Evolutionary conservation across 768 basidiomycete genomes (phyloP).

Genomic region (Agaricus blazei): DNA sequence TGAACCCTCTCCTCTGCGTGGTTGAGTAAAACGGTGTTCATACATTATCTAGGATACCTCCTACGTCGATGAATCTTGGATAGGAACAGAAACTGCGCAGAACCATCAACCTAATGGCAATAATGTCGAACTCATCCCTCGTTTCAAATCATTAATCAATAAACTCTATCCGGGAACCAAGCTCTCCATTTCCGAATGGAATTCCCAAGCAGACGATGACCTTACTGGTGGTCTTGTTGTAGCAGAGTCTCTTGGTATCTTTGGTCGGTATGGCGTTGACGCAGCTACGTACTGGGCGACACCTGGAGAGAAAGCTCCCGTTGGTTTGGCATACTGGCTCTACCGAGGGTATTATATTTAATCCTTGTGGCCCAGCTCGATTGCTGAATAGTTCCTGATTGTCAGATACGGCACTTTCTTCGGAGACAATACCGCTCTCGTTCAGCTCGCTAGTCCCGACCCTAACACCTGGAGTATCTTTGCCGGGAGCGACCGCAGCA

Average conservation of each 20-base stretch:
- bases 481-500: conserved; percentile 33
- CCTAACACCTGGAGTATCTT: conserved; percentile 41
- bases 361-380: not conserved
- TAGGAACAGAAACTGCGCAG: conserved; percentile 32
- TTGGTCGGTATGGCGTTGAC: conserved; percentile 44
- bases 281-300: conserved; percentile 50
- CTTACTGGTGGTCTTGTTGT: conserved; percentile 49
- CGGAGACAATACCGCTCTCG: conserved; percentile 37
- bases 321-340: conserved; percentile 52
- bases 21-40: not conserved
- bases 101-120: conserved; percentile 44
- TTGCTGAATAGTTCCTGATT: not conserved
- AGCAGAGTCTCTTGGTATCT: conserved; percentile 48
- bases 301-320: conserved; percentile 40
- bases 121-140: conserved; percentile 40
- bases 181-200: conserved; percentile 50
- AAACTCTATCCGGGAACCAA: conserved; percentile 51
- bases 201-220: conserved; percentile 42
- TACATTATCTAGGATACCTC: conserved; percentile 29
- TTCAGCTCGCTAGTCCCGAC: conserved; percentile 35
- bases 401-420: conserved; percentile 41
- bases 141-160: conserved; percentile 43
- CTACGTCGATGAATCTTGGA: conserved; percentile 54
- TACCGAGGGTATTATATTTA: conserved; percentile 38
- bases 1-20: not conserved